phyloP scores from a whole-genome alignment of 2,329 filamentous ascomycete genomes.

The Zymoseptoria passerinii region DNA sequence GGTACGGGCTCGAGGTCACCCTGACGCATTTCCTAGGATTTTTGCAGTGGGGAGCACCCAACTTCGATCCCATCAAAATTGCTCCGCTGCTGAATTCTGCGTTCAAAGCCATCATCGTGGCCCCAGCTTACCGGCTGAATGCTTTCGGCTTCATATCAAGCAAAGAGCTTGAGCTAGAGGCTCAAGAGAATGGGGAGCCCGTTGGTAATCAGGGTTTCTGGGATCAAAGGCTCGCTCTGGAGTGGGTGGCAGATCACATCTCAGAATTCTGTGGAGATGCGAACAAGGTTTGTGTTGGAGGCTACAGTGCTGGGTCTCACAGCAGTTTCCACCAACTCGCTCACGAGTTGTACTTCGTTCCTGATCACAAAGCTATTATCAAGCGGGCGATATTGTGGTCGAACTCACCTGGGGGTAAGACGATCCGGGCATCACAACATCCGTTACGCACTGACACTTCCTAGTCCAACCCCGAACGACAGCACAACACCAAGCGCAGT shows the following conservation, averaged over 20 bases:
- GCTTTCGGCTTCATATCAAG: slow-evolving; percentile 49
- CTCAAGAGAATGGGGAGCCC: slow-evolving; percentile 30
- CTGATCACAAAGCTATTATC: slow-evolving; percentile 40
- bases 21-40: slow-evolving; percentile 35
- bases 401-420: slow-evolving; percentile 41
- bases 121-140: slow-evolving; percentile 50
- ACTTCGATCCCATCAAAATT: slow-evolving; percentile 34
- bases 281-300: slow-evolving; percentile 44
- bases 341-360: slow-evolving; percentile 45
- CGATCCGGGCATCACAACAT: slow-evolving; percentile 45
- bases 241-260: slow-evolving; percentile 47
- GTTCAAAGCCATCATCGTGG: slow-evolving; percentile 45
- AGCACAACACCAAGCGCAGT: slow-evolving; percentile 43
- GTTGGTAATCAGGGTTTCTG: slow-evolving; percentile 48
- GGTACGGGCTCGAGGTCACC: neutral
- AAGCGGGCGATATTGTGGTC: slow-evolving; percentile 47
- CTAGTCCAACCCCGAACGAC: slow-evolving; percentile 43
- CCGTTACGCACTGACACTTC: slow-evolving; percentile 32
- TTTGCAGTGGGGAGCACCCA: slow-evolving; percentile 48
- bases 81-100: slow-evolving; percentile 43
- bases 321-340: slow-evolving; percentile 50
- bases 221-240: slow-evolving; percentile 48
- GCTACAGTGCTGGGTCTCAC: slow-evolving; percentile 51
- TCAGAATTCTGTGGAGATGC: slow-evolving; percentile 43
- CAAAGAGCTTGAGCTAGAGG: slow-evolving; percentile 39